Evolutionary conservation across 2,329 filamentous ascomycete species (phyloP), one percentile per base, ranked within the genome.

Genomic region (Lachnellula suecica): DNA sequence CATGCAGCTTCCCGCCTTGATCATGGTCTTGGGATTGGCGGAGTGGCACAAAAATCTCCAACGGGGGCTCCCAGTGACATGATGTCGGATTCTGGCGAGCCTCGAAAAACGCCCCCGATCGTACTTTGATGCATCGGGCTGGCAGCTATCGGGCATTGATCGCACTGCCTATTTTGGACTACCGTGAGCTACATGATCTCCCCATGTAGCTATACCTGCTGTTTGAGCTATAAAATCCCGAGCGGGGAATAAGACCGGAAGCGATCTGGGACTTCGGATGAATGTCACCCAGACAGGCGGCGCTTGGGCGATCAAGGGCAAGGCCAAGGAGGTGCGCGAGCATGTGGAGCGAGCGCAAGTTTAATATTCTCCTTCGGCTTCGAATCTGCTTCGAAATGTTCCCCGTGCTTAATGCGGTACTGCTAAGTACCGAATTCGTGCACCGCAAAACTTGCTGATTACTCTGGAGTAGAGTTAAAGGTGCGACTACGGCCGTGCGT

Each of bases 301-400:
- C 38, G 34, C 17, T 44, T 47, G 45, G 57, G 34, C 49, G 57
- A 57, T 59, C 56, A 47, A 19, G 47, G 24, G 27, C 47, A 53
- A 35, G 25, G 47, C 22, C 23, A 44, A 45, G 22, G 22, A 43
- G 40, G 42, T 51, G 52, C 47, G 42, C 52, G 52, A 51, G 47
- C 52, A 51, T 29, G 44, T 55, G 52, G 49, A 46, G 48, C 45
- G 49, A 55, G 52, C 46, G 49, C 37, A 17, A 41, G 20, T 27
- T 44, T 25, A 38, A 47, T 38, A 2, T 31, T 34, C 42, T 42
- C 35, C 19, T 44, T 44, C 27, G n/a, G 46, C 46, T 48, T 48
- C 46, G 46, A 48, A 48, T 48, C n/a, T 40, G 34, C 51, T 53
- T 49, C 42, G 45, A 53, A 53, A 43, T 23, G 10, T 42, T 37